Percentiles rank a stretch among this genome's conserved stretches.
phyloP scores from a whole-genome alignment of 345 rosid species.

The Acer yangbiense region DNA sequence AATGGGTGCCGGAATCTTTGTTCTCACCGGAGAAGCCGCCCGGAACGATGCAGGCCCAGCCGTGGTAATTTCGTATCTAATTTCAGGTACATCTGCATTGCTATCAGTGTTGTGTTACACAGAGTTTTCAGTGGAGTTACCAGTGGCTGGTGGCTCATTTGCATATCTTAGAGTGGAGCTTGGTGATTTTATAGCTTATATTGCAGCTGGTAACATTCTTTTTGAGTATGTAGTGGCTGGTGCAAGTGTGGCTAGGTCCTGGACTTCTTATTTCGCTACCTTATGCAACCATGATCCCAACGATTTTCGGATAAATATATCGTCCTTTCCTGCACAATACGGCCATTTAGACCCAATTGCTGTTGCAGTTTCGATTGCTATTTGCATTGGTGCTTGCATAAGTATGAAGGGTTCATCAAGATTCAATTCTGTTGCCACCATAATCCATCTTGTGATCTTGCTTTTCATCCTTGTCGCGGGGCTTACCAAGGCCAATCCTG shows the following conservation, averaged over 20 bases:
- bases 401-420: constrained; percentile 61
- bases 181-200: constrained; percentile 74
- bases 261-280: constrained; percentile 87
- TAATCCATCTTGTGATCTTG: constrained; percentile 44
- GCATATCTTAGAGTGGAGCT: constrained; percentile 75
- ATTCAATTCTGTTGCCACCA: constrained; percentile 59
- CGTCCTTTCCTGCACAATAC: constrained; percentile 33
- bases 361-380: constrained; percentile 24
- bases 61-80: constrained; percentile 48
- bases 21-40: constrained; percentile 65
- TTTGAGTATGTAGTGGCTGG: constrained; percentile 73
- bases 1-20: constrained; percentile 68
- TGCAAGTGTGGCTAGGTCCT: constrained; percentile 78
- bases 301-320: constrained; percentile 48
- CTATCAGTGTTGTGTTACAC: constrained; percentile 60
- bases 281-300: constrained; percentile 59
- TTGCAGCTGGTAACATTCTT: constrained; percentile 84
- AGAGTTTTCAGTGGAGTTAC: constrained; percentile 56
- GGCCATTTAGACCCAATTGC: constrained; percentile 66
- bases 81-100: constrained; percentile 51
- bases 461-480: constrained; percentile 57
- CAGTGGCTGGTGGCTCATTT: constrained; percentile 63
- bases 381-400: constrained; percentile 40
- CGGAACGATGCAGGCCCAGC: constrained; percentile 53
- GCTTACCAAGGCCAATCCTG: constrained; percentile 40